Conservation (phyloP, 176 grass and related monocot species). For the Rhynchospora pubera region DNA sequence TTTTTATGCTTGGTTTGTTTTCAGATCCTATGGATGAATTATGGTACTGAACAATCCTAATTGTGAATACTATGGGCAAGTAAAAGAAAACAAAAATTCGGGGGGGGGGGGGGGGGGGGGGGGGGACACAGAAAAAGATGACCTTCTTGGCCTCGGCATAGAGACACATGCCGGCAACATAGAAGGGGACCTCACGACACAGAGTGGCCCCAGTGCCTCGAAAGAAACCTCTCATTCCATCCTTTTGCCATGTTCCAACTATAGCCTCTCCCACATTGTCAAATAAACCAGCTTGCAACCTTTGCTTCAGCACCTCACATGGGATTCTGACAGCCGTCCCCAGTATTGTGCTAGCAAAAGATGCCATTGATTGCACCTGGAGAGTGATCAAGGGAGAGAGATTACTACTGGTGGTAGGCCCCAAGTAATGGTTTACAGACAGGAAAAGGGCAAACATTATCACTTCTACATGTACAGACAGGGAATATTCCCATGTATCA, state of each 20-base stretch:
- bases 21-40: not conserved
- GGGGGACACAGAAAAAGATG: not conserved
- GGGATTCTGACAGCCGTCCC: constrained; percentile 88
- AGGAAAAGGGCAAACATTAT: too few species aligned
- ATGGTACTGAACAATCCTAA: not conserved
- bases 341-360: constrained; percentile 90
- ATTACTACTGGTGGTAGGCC: not conserved
- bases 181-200: constrained; percentile 93
- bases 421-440: not conserved
- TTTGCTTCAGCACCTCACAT: constrained; percentile 90
- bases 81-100: not conserved
- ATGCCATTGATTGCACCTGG: constrained; percentile 89
- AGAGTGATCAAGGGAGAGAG: not conserved
- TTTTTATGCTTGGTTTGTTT: not conserved
- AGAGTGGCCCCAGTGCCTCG: constrained; percentile 92
- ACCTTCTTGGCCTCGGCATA: constrained; percentile 98
- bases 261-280: constrained; percentile 95
- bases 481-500: too few species aligned
- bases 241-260: constrained; percentile 69
- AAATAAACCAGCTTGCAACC: constrained; percentile 82
- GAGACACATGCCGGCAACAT: constrained; percentile 92
- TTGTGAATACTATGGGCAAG: not conserved
- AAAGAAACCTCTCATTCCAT: constrained; percentile 80
- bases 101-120: not conserved
- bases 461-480: too few species aligned